phyloP scores from a whole-genome alignment of 2,329 filamentous ascomycete species.

The Polytolypa hystricis region DNA sequence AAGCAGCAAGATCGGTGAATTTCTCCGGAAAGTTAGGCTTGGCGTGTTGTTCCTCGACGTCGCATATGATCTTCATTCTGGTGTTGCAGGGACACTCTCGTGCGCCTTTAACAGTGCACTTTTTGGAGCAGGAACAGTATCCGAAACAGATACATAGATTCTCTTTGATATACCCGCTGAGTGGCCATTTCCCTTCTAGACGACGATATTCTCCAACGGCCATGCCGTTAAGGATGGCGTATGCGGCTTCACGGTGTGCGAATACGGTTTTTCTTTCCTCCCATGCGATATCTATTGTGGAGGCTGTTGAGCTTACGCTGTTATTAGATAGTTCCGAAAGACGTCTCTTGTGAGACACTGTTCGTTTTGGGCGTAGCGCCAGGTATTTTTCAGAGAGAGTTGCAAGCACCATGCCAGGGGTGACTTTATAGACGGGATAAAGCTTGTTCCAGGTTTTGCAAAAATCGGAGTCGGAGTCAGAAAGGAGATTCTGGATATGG shows the following conservation, averaged over 20 bases:
- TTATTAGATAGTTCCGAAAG: conserved; percentile 11
- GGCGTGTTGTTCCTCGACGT: conserved; percentile 12
- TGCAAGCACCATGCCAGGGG: conserved; percentile 20
- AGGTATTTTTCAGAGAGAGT: conserved; percentile 28
- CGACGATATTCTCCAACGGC: conserved; percentile 25
- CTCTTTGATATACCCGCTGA: conserved; percentile 20
- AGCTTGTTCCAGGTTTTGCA: conserved; percentile 21
- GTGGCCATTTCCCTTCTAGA: conserved; percentile 14
- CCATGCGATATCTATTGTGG: conserved; percentile 13
- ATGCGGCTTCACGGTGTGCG: conserved; percentile 23
- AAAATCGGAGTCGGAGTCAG: conserved; percentile 16
- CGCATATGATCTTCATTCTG: conserved; percentile 21
- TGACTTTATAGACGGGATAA: conserved; percentile 20
- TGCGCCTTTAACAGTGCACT: conserved; percentile 23
- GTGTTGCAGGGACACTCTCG: conserved; percentile 26
- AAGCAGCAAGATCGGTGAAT: conserved; percentile 19
- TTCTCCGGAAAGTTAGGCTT: conserved; percentile 15
- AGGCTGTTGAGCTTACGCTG: too few species aligned
- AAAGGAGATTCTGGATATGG: conserved; percentile 15
- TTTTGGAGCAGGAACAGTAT: conserved; percentile 22
- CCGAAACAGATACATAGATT: conserved; percentile 27
- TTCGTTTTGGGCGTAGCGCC: conserved; percentile 13
- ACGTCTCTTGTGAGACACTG: conserved; percentile 7
- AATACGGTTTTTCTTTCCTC: conserved; percentile 12
- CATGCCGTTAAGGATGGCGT: conserved; percentile 25